Evolutionary conservation across 2,329 filamentous ascomycete species (phyloP).

Genomic region (Fusarium sp.): DNA sequence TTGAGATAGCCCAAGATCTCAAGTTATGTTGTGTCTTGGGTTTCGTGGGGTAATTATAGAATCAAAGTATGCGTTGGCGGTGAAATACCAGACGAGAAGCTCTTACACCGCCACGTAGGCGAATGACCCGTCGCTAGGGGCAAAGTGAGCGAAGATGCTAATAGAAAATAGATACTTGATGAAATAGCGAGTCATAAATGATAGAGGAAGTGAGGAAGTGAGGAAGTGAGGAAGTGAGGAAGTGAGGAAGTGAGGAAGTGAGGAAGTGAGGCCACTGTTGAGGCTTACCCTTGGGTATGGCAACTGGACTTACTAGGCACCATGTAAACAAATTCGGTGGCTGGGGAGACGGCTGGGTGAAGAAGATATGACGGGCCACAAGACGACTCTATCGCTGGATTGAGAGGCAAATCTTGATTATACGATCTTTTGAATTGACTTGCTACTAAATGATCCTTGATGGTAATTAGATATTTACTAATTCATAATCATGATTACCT

Average conservation of each 20-base stretch:
- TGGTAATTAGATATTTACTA: not conserved
- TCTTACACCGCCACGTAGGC: slow-evolving; percentile 30
- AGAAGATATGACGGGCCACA: slow-evolving; percentile 22
- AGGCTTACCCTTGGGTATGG: slow-evolving; percentile 30
- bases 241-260: too few relatives aligned
- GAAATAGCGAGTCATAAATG: slow-evolving; percentile 1
- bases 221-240: too few relatives aligned
- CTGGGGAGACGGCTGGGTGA: slow-evolving; percentile 39
- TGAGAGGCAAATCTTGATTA: not conserved
- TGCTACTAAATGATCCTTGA: not conserved
- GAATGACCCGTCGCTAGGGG: slow-evolving; percentile 12
- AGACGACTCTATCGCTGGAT: slow-evolving; percentile 1
- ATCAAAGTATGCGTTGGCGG: slow-evolving; percentile 16
- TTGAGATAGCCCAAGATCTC: not conserved
- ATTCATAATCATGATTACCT: not conserved
- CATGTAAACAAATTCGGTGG: slow-evolving; percentile 47
- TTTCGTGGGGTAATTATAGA: not conserved
- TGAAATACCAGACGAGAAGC: slow-evolving; percentile 14
- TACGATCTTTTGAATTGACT: not conserved
- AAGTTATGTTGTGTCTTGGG: not conserved
- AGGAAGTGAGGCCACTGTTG: slow-evolving; percentile 24
- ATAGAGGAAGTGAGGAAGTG: slow-evolving; percentile 15
- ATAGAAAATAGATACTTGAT: not conserved
- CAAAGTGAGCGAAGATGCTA: not conserved
- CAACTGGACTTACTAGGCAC: slow-evolving; percentile 19